Base-by-base conservation (phyloP, 2,329 filamentous ascomycete genomes). In the Plenodomus tracheiphilus region DNA sequence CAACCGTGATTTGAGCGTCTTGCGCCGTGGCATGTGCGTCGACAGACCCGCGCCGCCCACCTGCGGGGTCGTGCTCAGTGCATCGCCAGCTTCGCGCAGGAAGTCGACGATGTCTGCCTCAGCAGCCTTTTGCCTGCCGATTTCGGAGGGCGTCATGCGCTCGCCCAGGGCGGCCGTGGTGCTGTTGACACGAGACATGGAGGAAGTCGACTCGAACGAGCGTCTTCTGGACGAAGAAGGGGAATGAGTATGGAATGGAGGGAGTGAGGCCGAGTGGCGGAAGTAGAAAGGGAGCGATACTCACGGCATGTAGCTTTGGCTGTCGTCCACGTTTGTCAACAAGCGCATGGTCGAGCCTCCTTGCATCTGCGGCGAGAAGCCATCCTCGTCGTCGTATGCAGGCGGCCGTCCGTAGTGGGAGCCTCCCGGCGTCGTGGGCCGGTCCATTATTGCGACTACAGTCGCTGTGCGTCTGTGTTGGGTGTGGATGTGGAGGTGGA, bases 321-420 rank as follows among this genome's bases (percentile, higher is more conserved):
- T 65, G 40, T 77, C 74, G 44, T 79, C 75, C 35, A 63, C 68
- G 54, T 74, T 74, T 55, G 77, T 77, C 70, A 80, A 71, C 64
- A 80, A 69, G 50, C 77, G 75, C 77, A 80, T 79, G 39, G 75
- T 77, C 46, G 76, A 71, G 47, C 28, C 28, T 62, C 72, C 69
- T 59, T 71, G 72, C 47, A 60, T 56, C 40, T 66, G 59, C 28
- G 62, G 65, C 25, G 68, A 65, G 16, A 66, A 62, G 39, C 59
- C 62, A 41, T 73, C 69, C 39, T 72, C 69, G 37, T 78, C 74
- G 52, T 75, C 73, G 46, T 79, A 80, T 59, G 73, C 69, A 53
- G 77, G 76, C 40, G 76, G 76, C 39, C 70, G 69, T 40, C 65
- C 62, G 56, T 76, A 76, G 50, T 61, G 66, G 41, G 65, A 62